phyloP scores from a whole-genome alignment of 2,329 filamentous ascomycete genomes.

The Ophiostoma triangulosporum region DNA sequence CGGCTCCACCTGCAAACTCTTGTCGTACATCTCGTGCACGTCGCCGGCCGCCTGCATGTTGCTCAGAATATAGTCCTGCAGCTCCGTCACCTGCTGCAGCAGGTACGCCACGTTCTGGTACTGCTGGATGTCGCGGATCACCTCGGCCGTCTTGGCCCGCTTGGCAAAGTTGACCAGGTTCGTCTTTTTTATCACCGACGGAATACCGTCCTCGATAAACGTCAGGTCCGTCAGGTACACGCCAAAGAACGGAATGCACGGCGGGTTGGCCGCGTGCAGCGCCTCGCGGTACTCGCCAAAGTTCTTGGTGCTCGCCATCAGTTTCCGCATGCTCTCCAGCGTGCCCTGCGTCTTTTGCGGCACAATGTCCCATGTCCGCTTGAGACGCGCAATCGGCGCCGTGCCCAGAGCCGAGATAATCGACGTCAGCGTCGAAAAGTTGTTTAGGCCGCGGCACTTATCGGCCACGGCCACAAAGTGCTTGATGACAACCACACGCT shows the following conservation, averaged over 20 bases:
- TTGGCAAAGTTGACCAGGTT: slow-evolving; percentile 98
- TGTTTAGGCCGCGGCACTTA: slow-evolving; percentile 88
- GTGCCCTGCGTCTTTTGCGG: slow-evolving; percentile 69
- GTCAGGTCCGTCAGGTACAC: slow-evolving; percentile 95
- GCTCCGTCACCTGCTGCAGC: slow-evolving; percentile 73
- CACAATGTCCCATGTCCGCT: slow-evolving; percentile 87
- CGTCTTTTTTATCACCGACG: slow-evolving; percentile 89
- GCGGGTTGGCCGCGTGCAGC: slow-evolving; percentile 82
- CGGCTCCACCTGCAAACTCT: slow-evolving; percentile 84
- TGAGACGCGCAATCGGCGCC: slow-evolving; percentile 85
- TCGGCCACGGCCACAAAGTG: slow-evolving; percentile 95
- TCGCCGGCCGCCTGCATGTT: slow-evolving; percentile 94
- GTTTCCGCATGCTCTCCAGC: slow-evolving; percentile 78
- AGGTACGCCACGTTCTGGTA: slow-evolving; percentile 98
- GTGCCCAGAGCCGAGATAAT: slow-evolving; percentile 94
- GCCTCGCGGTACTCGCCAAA: slow-evolving; percentile 94
- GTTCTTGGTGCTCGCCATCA: slow-evolving; percentile 97
- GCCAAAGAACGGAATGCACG: slow-evolving; percentile 96
- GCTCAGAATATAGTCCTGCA: slow-evolving; percentile 92
- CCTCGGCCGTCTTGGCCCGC: slow-evolving; percentile 92
- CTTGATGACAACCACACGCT: slow-evolving; percentile 93
- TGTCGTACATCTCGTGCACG: slow-evolving; percentile 99
- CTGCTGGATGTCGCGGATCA: slow-evolving; percentile 96
- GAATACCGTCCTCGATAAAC: slow-evolving; percentile 95
- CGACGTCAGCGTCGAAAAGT: slow-evolving; percentile 92